Evolutionary conservation across 2,329 filamentous ascomycete genomes (phyloP), one percentile per base, ranked within the genome.

Genomic region (Nothophaeocryptopus gaeumannii): DNA sequence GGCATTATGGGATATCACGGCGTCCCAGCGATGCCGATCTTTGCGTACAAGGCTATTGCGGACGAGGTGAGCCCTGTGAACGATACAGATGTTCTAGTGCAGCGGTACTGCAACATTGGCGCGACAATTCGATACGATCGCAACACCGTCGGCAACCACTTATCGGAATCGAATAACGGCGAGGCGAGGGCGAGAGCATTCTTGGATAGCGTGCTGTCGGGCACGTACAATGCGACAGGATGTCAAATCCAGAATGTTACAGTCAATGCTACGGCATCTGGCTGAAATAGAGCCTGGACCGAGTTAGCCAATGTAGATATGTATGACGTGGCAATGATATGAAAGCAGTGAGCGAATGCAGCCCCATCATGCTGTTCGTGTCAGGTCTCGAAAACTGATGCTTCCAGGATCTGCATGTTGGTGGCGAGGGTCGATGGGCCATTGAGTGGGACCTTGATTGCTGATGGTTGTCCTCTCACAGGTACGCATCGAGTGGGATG

Each of bases 31-130:
- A 75, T 78, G 59, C 77, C 78, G 0, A 45, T 79, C 5, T 75
- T 76, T 51, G 59, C 77, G 2, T 79, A 80, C 61, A 79, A 80
- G 53, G 73, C 76, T 0, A 68, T 74, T 13, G 51, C 59, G 2
- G 77, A 81, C 33, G 71, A 78, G 45, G 63, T 77, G 42, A 73
- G 69, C 7, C 63, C 67, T 3, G 64, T 77, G 2, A 63, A 56
- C 4, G 71, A 74, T 29, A 77, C 72, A 2, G 76, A 80, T 45
- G 63, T 52, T 0, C 56, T 78, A 13, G 68, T 78, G 0, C 45
- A 65, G 0, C 56, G 61, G 11, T 78, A 74, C 47, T 79, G 76
- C 47, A 53, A 46, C 0, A 63, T 58, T 3, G 72, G 72, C 2
- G 72, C 67, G 0, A 68, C 68, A 3, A 70, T 79, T 7, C 60